Base-by-base conservation (phyloP, 2,329 filamentous ascomycete genomes). In the Xylaria sp. region DNA sequence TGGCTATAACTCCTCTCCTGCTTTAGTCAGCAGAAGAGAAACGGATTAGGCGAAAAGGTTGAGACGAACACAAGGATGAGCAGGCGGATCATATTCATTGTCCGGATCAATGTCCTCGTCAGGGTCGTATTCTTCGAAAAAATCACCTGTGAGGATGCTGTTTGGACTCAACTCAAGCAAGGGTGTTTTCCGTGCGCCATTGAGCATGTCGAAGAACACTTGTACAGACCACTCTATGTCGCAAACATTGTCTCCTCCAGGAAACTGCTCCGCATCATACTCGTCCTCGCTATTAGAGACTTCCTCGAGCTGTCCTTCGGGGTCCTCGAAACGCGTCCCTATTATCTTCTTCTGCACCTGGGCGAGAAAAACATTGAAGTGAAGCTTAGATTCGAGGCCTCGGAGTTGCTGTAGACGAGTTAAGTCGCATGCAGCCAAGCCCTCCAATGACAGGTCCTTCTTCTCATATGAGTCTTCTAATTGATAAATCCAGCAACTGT, bases 301-400 rank as follows among this genome's bases (percentile, higher is more conserved):
- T 39, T 24, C 47, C 8, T 34, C 13, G 18, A 9, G 34, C 8
- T 11, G 24, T 6, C 7, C 40, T 7, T 48, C 5, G 4, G 16
- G 11, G n/a, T 2, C n/a, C n/a, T 41, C 20, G 7, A 11, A 6
- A 11, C 21, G 17, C 18, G 29, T 39, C 13, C 44, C 44, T 39
- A 44, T 34, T 19, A 50, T 44, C 39, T 19, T 17, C 20, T 48
- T 54, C 45, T 55, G 47, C 13, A 52, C 29, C 11, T 55, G 26
- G 11, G 29, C 42, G 13, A 52, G 20, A 29, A 54, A 58, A 34
- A 56, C 43, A 46, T 50, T 49, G 21, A 58, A 56, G 4, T 20
- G 21, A 22, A 18, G 45, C 16, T 24, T 40, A 18, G 34, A 21
- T 34, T 49, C 48, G 29, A 58, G 48, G 2, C 34, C 22, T 44